Evolutionary conservation across 1,284 basidiomycete species (phyloP), one percentile per base, ranked within the genome.

Genomic region (Pascua sp.): DNA sequence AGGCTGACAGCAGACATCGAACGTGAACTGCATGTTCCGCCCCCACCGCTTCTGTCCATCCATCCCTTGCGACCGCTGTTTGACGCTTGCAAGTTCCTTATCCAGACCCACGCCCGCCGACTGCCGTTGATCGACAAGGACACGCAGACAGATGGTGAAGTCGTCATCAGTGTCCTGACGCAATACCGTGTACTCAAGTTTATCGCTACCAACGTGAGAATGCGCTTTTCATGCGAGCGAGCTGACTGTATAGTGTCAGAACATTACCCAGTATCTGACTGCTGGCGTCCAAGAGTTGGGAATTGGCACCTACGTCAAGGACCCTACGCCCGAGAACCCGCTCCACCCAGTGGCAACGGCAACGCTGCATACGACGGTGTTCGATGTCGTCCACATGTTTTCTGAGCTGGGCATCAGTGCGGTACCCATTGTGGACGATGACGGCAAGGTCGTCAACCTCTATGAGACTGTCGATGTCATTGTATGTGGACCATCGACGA

Each of bases 401-500:
- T 96, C 91, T 1, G 91, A 95, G 75, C 84, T 88, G 40, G 89
- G 92, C 13, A 97, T 99, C 66, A 95, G 91, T 18, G 94, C 95
- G 2, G 95, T 99, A 11, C 96, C 96, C 4, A 97, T 99, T 69
- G 82, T 98, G 18, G 91, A 97, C 70, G 86, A 90, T 56, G 84
- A 93, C 4, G 96, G 95, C 10, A 85, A 94, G 56, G 96, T 98
- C 39, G 85, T 98, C 57, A 95, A 99, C 74, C 78, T 99, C 46
- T 99, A 98, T 76, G 96, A 99, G 78, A 97, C 95, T 2, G 96
- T 99, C 17, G 96, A 99, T 79, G 95, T 98, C 50, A 96, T 98
- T 63, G 92, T 95, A 77, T 75, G 90, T 84, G 1, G 49, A 39
- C 9, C n/a, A 2, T 43, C 47, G 16, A 32, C 5, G 10, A 41